Conservation (phyloP, 1,284 basidiomycete genomes). For the Ustilago curta region DNA sequence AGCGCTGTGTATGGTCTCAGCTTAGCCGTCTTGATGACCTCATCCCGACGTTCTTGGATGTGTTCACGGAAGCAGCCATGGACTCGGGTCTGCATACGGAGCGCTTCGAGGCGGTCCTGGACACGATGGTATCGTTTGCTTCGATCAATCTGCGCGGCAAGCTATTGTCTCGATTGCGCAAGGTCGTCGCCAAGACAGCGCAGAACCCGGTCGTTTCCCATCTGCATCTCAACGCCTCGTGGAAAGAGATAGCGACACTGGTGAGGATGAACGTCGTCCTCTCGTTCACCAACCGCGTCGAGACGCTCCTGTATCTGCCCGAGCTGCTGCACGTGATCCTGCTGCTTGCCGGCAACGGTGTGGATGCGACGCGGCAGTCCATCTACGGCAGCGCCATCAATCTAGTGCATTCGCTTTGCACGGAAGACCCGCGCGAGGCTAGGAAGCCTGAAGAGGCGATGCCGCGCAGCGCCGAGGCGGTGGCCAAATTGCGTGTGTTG, state of each 20-base stretch:
- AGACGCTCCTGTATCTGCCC: constrained; percentile 61
- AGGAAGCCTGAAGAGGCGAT: constrained; percentile 48
- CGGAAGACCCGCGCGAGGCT: constrained; percentile 57
- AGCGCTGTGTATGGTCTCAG: constrained; percentile 64
- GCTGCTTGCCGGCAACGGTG: constrained; percentile 63
- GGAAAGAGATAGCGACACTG: constrained; percentile 66
- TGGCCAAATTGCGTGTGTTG: constrained; percentile 49
- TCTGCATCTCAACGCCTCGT: constrained; percentile 61
- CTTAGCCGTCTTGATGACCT: constrained; percentile 64
- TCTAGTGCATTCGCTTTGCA: constrained; percentile 65
- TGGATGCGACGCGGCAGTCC: constrained; percentile 58
- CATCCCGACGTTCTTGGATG: constrained; percentile 61
- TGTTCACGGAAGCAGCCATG: constrained; percentile 65
- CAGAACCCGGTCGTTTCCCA: constrained; percentile 57
- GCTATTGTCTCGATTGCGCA: constrained; percentile 59
- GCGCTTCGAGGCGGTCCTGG: constrained; percentile 64
- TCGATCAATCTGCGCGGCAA: constrained; percentile 66
- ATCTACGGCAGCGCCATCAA: constrained; percentile 65
- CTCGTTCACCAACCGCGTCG: constrained; percentile 62
- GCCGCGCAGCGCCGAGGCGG: constrained; percentile 41
- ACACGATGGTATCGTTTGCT: constrained; percentile 65
- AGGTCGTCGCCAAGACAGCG: constrained; percentile 64
- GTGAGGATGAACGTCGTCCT: constrained; percentile 66
- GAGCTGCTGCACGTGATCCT: constrained; percentile 64
- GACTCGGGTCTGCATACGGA: constrained; percentile 64